A percentile compares a stretch with the other conserved stretches of the same genome.
phyloP scores from a whole-genome alignment of 2,329 filamentous ascomycete species.

The Apiospora aurea region DNA sequence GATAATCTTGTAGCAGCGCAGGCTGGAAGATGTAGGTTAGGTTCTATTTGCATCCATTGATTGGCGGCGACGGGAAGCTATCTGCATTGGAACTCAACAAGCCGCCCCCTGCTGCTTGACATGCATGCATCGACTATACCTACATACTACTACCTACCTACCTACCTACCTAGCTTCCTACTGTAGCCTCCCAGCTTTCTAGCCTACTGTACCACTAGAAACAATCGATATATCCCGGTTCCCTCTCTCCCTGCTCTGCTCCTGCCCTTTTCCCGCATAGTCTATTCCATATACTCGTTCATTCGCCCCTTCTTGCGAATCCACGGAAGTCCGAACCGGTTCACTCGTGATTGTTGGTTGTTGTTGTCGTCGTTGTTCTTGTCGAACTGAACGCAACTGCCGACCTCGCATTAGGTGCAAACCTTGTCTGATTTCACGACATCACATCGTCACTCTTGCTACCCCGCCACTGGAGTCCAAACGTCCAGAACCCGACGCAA shows the following conservation, averaged over 20 bases:
- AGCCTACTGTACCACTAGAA: background rate
- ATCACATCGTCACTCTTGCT: conserved; percentile 14
- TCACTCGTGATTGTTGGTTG: too few species aligned
- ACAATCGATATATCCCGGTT: background rate
- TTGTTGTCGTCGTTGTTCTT: background rate
- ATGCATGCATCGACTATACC: background rate
- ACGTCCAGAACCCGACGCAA: background rate
- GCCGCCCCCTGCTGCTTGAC: background rate
- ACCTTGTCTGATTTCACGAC: conserved; percentile 6
- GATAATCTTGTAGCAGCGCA: background rate
- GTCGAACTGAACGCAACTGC: background rate
- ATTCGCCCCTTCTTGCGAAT: background rate
- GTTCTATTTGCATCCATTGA: conserved; percentile 8
- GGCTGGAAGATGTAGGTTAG: background rate
- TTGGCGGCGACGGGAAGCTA: conserved; percentile 8
- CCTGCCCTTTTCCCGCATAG: background rate
- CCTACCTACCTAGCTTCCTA: background rate
- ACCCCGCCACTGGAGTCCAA: conserved; percentile 9
- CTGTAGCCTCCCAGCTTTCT: background rate
- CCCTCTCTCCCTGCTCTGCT: background rate
- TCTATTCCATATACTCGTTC: background rate
- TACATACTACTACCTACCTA: background rate
- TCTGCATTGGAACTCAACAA: background rate
- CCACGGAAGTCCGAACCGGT: background rate
- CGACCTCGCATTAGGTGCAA: background rate